Conservation (phyloP, 305 asterid species). For the Solanum aculeatissimum region DNA sequence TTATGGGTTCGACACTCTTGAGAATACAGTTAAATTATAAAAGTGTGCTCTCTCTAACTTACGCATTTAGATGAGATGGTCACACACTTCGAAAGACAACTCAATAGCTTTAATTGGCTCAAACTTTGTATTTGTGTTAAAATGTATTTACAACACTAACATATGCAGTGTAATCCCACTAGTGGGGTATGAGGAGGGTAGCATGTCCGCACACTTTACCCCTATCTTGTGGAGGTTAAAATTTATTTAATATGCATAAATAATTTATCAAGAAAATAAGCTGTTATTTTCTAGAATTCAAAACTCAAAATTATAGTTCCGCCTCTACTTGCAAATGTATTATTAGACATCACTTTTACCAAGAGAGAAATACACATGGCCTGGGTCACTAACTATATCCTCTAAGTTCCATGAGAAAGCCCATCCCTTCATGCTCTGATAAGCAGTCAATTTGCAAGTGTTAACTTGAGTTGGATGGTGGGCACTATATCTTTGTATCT, state of each 20-base stretch:
- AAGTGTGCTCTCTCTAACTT: background rate
- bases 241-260: background rate
- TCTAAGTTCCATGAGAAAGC: constrained; percentile 24
- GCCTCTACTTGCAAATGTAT: background rate
- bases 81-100: background rate
- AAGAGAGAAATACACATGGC: constrained; percentile 39
- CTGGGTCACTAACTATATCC: constrained; percentile 31
- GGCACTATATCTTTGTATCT: constrained; percentile 9
- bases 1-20: background rate
- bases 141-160: background rate
- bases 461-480: constrained; percentile 17
- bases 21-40: background rate
- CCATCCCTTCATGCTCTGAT: constrained; percentile 47
- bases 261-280: background rate
- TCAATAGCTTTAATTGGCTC: background rate
- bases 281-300: background rate
- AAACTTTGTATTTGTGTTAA: background rate
- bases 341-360: constrained; percentile 18
- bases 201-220: background rate
- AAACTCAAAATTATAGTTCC: background rate
- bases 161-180: background rate
- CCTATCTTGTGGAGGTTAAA: background rate
- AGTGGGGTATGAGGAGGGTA: background rate
- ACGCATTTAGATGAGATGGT: background rate
- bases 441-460: constrained; percentile 13